These are phyloP conservation scores for Ganoderma multipileum DNA, from an alignment of 1,284 basidiomycete genomes.

Conservation along the genomic window DNA sequence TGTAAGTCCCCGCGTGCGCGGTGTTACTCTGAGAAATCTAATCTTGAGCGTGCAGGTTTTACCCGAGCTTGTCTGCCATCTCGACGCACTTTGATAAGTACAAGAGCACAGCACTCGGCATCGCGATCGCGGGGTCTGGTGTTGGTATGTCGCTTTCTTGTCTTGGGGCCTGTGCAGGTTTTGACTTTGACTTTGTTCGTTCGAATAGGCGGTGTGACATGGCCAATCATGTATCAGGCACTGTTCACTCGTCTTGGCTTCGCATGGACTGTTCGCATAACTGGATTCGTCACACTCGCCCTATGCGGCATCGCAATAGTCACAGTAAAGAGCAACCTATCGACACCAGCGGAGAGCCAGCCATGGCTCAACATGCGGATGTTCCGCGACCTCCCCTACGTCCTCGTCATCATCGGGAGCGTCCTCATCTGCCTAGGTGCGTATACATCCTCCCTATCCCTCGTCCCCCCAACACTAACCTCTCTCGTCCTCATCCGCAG, in stretches of 20 bases:
- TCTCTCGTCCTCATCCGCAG: slow-evolving; percentile 8
- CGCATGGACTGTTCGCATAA: slow-evolving; percentile 59
- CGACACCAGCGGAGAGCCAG: slow-evolving; percentile 15
- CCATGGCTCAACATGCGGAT: slow-evolving; percentile 38
- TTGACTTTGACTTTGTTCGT: not conserved
- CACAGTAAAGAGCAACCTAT: slow-evolving; percentile 38
- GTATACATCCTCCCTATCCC: not conserved
- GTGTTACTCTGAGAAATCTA: slow-evolving; percentile 8
- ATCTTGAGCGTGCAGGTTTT: slow-evolving; percentile 36
- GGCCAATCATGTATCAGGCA: slow-evolving; percentile 67
- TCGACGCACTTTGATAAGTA: slow-evolving; percentile 62
- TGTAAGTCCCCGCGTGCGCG: slow-evolving; percentile 36
- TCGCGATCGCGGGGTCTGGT: slow-evolving; percentile 44
- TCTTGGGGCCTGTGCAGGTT: no score
- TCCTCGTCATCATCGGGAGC: slow-evolving; percentile 39
- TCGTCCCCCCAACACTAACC: not conserved
- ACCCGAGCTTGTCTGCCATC: slow-evolving; percentile 35
- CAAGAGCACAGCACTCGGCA: slow-evolving; percentile 64
- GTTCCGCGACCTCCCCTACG: slow-evolving; percentile 41
- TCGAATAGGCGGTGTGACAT: slow-evolving; percentile 74
- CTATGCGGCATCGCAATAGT: slow-evolving; percentile 38
- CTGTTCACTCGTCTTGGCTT: slow-evolving; percentile 65
- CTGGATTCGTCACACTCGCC: slow-evolving; percentile 42
- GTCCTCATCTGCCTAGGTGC: slow-evolving; percentile 42
- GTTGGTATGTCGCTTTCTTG: slow-evolving; percentile 31